Evolutionary conservation across 768 basidiomycete species (phyloP).

Genomic region (Dioszegia aurantiaca): DNA sequence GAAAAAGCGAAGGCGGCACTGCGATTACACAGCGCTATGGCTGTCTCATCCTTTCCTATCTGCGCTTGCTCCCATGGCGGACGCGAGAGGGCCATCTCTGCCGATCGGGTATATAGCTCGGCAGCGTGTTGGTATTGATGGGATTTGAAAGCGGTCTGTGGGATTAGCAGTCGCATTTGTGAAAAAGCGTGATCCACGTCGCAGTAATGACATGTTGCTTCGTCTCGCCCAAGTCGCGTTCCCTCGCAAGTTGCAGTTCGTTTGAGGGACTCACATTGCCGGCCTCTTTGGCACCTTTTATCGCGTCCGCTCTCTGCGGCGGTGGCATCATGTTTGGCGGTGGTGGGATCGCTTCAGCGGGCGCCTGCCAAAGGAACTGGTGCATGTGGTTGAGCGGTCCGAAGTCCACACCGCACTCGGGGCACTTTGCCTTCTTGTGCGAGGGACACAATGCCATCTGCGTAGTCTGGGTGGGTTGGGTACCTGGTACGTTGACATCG

Average conservation of each 20-base stretch:
- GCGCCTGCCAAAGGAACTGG: constrained; percentile 60
- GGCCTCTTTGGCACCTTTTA: constrained; percentile 82
- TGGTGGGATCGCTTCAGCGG: constrained; percentile 64
- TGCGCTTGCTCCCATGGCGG: constrained; percentile 25
- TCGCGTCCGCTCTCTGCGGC: constrained; percentile 69
- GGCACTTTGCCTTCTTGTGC: constrained; percentile 57
- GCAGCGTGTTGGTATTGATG: constrained; percentile 70
- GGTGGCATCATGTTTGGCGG: constrained; percentile 69
- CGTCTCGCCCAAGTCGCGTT: background rate
- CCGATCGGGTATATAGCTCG: constrained; percentile 59
- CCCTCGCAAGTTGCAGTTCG: background rate
- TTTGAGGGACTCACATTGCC: constrained; percentile 85
- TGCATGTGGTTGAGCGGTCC: constrained; percentile 69
- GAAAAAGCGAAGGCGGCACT: constrained; percentile 79
- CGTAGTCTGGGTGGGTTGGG: constrained; percentile 39
- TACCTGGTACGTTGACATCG: constrained; percentile 25
- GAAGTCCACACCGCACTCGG: constrained; percentile 61
- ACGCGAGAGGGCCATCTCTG: constrained; percentile 25
- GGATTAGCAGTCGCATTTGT: background rate
- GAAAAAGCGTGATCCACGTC: background rate
- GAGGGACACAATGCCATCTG: constrained; percentile 62
- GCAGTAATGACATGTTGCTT: background rate
- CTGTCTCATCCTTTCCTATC: constrained; percentile 78
- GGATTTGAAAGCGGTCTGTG: constrained; percentile 72
- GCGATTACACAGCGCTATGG: constrained; percentile 84